Conservation (phyloP, 306 rosid genomes). For the Mucuna pruriens region DNA sequence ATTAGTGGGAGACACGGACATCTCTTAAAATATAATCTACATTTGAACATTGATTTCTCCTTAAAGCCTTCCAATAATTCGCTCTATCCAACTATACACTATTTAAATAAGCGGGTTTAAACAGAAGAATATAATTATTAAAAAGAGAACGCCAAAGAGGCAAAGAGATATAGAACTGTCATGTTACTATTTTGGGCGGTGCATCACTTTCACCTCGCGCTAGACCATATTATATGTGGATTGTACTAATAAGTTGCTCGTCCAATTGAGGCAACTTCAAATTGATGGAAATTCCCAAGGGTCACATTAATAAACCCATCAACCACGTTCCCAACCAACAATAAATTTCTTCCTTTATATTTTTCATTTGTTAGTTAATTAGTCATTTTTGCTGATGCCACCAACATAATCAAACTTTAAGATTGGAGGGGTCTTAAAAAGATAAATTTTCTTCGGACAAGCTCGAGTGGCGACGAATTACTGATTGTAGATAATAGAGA, state of each 20-base stretch:
- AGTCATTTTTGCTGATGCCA: not conserved
- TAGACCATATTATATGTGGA: slow-evolving; percentile 48
- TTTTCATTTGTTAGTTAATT: not conserved
- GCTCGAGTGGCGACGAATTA: slow-evolving; percentile 36
- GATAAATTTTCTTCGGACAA: not conserved
- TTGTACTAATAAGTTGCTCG: slow-evolving; percentile 62
- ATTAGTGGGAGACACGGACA: not conserved
- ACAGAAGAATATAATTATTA: not conserved
- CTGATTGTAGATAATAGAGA: slow-evolving; percentile 36
- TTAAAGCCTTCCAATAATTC: slow-evolving; percentile 18
- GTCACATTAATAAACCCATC: slow-evolving; percentile 11
- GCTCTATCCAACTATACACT: not conserved
- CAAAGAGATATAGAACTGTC: slow-evolving; percentile 20
- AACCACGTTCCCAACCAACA: slow-evolving; percentile 24
- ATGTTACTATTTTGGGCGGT: slow-evolving; percentile 67
- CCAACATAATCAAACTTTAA: slow-evolving; percentile 30
- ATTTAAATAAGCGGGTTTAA: not conserved
- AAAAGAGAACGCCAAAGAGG: slow-evolving; percentile 29
- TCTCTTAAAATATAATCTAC: not conserved
- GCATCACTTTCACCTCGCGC: slow-evolving; percentile 64
- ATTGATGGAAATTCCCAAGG: slow-evolving; percentile 52
- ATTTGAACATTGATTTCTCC: slow-evolving; percentile 15
- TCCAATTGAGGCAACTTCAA: slow-evolving; percentile 64
- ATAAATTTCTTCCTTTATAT: not conserved
- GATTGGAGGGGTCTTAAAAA: slow-evolving; percentile 17